A percentile compares a stretch with the other conserved stretches of the same genome.
Conservation (phyloP, 106 monocot genomes). For the Amphibolis antarctica region DNA sequence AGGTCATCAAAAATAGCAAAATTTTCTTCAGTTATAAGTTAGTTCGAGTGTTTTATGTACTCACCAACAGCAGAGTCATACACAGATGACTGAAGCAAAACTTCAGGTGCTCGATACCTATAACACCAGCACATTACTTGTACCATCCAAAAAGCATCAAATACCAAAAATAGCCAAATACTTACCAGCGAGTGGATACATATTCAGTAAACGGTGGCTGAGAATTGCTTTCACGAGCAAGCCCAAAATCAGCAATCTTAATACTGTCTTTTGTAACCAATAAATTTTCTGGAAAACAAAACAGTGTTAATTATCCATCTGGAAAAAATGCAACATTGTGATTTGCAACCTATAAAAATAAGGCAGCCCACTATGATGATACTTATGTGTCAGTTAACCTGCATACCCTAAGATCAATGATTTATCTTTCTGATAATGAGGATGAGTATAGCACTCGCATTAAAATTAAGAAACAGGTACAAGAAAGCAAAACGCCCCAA, state of each 20-base stretch:
- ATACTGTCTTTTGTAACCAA: conserved; percentile 67
- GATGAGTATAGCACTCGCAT: too few species aligned
- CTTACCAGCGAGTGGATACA: conserved; percentile 93
- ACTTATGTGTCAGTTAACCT: too few species aligned
- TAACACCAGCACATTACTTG: neutral
- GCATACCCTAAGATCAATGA: too few species aligned
- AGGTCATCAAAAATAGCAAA: neutral
- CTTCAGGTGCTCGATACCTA: conserved; percentile 60
- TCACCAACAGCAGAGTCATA: conserved; percentile 71
- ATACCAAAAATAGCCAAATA: neutral
- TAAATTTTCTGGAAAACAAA: conserved; percentile 51
- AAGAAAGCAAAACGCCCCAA: neutral
- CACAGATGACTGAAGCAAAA: conserved; percentile 38
- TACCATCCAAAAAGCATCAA: neutral
- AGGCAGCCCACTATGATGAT: too few species aligned
- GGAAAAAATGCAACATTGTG: neutral
- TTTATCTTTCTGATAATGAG: too few species aligned
- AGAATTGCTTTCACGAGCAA: conserved; percentile 85
- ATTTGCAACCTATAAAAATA: too few species aligned
- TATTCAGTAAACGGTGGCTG: conserved; percentile 94
- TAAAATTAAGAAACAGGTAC: neutral
- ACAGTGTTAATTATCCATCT: too few species aligned
- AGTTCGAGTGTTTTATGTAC: conserved; percentile 6
- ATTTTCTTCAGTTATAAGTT: neutral
- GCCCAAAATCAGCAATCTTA: conserved; percentile 95